Percentiles rank a stretch among this genome's conserved stretches.
Conservation (phyloP, 2,329 filamentous ascomycete genomes). For the Exophiala spinifera region DNA sequence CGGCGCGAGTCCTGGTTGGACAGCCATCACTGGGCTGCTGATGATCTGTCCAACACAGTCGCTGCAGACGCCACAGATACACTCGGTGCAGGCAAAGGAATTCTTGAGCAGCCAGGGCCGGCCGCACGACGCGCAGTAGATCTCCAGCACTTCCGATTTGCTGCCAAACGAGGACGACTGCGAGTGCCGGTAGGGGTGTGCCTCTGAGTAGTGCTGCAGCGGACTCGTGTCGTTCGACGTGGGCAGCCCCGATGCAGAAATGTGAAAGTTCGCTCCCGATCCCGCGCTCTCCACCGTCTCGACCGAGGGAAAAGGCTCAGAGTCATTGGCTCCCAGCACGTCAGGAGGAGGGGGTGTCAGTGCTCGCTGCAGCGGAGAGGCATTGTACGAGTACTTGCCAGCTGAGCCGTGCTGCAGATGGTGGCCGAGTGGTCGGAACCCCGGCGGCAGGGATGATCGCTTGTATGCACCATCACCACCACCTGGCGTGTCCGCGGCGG, state of each 20-base stretch:
- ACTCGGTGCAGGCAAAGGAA: constrained; percentile 92
- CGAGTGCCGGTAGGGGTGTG: constrained; percentile 39
- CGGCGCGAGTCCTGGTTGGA: constrained; percentile 33
- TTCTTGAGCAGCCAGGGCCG: constrained; percentile 72
- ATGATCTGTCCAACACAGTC: constrained; percentile 65
- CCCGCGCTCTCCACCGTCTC: constrained; percentile 65
- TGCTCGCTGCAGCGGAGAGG: constrained; percentile 85
- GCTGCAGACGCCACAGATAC: constrained; percentile 87
- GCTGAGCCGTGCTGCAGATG: constrained; percentile 38
- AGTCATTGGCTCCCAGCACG: constrained; percentile 53
- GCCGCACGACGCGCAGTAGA: constrained; percentile 87
- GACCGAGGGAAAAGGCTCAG: constrained; percentile 84
- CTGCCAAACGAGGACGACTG: constrained; percentile 55
- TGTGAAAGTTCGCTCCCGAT: constrained; percentile 67
- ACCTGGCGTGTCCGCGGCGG: constrained; percentile 22
- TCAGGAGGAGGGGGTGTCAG: constrained; percentile 77
- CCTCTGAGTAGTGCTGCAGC: constrained; percentile 36
- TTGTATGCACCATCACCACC: constrained; percentile 40
- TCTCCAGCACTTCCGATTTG: constrained; percentile 63
- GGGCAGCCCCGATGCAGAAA: constrained; percentile 61
- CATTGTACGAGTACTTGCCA: constrained; percentile 60
- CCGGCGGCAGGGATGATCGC: constrained; percentile 61
- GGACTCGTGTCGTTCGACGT: constrained; percentile 67
- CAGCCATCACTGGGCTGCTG: constrained; percentile 38
- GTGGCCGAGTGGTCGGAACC: constrained; percentile 45